Evolutionary conservation across 805 yeast species (phyloP), one percentile per base, ranked within the genome.

Genomic region (Yarrowia sp.): DNA sequence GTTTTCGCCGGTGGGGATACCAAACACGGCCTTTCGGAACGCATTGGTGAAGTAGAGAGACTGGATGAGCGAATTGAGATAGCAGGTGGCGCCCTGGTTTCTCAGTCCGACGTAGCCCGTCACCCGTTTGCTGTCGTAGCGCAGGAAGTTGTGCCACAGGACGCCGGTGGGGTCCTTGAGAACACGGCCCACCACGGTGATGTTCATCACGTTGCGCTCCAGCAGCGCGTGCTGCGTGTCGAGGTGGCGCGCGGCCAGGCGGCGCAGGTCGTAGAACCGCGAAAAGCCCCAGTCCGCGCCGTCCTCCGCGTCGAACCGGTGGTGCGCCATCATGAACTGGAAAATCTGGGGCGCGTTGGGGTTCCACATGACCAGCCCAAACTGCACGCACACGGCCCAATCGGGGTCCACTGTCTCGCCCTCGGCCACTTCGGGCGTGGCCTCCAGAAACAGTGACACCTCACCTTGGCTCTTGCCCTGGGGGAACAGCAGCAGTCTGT

Each of bases 51-150:
- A 91, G 76, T 83, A 95, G 72, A 95, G 90, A 12, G 97, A 90
- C 77, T 95, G 99, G 66, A 95, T 78, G 69, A 95, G 82, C 0
- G 98, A 94, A 76, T 95, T 95, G 75, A 95, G 84, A 78, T 95
- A 95, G 77, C 99, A 95, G 0, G 99, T 95, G 1, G 99, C 99
- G 70, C 99, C 99, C 79, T 95, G 99, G 75, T 95, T 95, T 71
- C 86, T 88, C 70, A 95, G 85, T 0, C 99, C 99, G 9, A 92
- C 97, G 75, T 83, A 92, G 0, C 98, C 98, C 0, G 98, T 91
- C 65, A 81, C 86, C 73, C 87, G 85, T 76, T 92, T 92, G 1
- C 98, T 92, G 77, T 95, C 92, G 78, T 79, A 80, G 73, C 91
- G 89, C 47, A 83, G 70, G 72, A 92, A 92, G 75, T 89, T 90